phyloP scores from a whole-genome alignment of 2,329 filamentous ascomycete species.

The Elsinoe arachidis region DNA sequence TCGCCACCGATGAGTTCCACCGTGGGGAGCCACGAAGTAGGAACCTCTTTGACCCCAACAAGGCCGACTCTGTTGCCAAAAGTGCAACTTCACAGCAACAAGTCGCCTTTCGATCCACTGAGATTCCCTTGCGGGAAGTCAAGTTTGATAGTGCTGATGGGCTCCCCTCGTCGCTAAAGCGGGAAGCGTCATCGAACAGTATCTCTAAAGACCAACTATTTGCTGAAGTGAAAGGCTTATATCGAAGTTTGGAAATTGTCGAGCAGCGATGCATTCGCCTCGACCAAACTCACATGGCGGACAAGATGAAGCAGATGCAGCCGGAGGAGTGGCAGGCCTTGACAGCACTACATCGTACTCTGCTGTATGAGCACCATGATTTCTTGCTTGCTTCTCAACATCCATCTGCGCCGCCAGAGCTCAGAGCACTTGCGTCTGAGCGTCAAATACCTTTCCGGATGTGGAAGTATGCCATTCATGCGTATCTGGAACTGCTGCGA shows the following conservation, averaged over 20 bases:
- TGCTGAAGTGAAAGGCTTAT: constrained; percentile 74
- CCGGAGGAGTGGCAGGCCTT: constrained; percentile 66
- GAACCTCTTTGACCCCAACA: neutral
- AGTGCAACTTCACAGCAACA: neutral
- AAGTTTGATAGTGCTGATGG: neutral
- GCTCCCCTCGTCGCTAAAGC: neutral
- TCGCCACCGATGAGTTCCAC: constrained; percentile 1
- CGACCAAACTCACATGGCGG: constrained; percentile 52
- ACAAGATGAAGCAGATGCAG: constrained; percentile 36
- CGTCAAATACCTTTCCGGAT: constrained; percentile 89
- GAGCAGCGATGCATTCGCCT: constrained; percentile 83
- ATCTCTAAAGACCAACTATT: constrained; percentile 73
- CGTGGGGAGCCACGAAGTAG: neutral
- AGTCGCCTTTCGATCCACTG: constrained; percentile 42
- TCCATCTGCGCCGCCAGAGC: constrained; percentile 60
- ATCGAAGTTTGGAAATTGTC: constrained; percentile 74
- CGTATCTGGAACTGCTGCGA: constrained; percentile 43
- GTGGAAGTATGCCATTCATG: constrained; percentile 83
- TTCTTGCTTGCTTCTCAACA: constrained; percentile 78
- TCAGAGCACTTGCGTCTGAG: constrained; percentile 63
- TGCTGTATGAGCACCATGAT: constrained; percentile 39
- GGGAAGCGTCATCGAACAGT: constrained; percentile 4
- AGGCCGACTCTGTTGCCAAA: neutral
- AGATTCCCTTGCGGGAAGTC: constrained; percentile 37
- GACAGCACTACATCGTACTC: constrained; percentile 69